Evolutionary conservation across 2,329 filamentous ascomycete genomes (phyloP), one percentile per base, ranked within the genome.

Genomic region (Ophiostoma pallidulum): DNA sequence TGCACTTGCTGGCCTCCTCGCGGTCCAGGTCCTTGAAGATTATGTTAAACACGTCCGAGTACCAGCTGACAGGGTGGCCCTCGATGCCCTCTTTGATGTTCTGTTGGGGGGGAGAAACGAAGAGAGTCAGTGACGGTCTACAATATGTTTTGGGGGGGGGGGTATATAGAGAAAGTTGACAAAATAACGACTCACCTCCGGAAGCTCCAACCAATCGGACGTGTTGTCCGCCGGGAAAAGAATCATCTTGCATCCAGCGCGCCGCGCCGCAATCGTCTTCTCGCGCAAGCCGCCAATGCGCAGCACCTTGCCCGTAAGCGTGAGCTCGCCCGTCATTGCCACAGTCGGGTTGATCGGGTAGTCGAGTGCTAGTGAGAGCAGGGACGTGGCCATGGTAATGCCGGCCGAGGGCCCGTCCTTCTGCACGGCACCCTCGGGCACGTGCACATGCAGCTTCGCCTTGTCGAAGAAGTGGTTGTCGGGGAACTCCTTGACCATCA

Each of bases 61-160:
- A 98, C 92, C 92, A 98, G 60, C 78, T 82, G 16, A 91, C 91
- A 0, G 92, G 84, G 57, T 84, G 86, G 59, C 94, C 92, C 66
- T 95, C 83, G 53, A 98, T 86, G 56, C 89, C 90, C 60, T 94
- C 79, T 70, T 97, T 98, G 72, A 98, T 98, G 62, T 97, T 97
- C 92, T 98, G 63, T 50, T 38, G 40, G 19, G 5, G 12, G 47
- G 53, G 39, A 47, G 47, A 12, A 36, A 31, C 24, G 40, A 41
- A 75, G 10, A 22, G 9, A 22, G 18, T n/a, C n/a, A n/a, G n/a
- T n/a, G n/a, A n/a, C n/a, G n/a, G n/a, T n/a, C n/a, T n/a, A n/a
- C n/a, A n/a, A n/a, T n/a, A n/a, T n/a, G n/a, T n/a, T n/a, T n/a
- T n/a, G n/a, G n/a, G n/a, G n/a, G n/a, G n/a, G n/a, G n/a, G n/a